phyloP scores from a whole-genome alignment of 192 early-diverging fungal genomes.

The Tieghemiomyces parasiticus region DNA sequence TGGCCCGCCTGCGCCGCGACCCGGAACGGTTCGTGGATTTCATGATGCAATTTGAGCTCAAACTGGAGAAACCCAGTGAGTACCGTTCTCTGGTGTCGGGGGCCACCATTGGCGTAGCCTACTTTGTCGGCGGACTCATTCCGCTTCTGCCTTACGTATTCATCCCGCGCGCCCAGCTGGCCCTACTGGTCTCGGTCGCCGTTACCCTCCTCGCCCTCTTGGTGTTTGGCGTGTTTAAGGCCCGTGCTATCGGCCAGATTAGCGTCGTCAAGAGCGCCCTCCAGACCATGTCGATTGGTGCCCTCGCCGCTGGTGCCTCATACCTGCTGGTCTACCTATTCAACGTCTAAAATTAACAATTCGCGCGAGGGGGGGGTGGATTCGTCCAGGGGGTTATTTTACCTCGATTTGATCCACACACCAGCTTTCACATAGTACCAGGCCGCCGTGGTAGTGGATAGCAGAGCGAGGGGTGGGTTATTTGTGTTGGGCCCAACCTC shows the following conservation, averaged over 20 bases:
- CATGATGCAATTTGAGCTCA: conserved; percentile 57
- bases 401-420: too few species aligned
- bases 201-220: conserved; percentile 35
- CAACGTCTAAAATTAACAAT: neutral
- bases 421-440: too few species aligned
- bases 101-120: conserved; percentile 38
- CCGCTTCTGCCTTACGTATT: conserved; percentile 45
- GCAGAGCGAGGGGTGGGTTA: too few species aligned
- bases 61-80: conserved; percentile 38
- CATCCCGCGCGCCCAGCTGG: conserved; percentile 19
- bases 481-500: too few species aligned
- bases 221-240: conserved; percentile 45
- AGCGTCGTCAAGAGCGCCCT: conserved; percentile 22
- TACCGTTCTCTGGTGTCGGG: conserved; percentile 39
- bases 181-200: conserved; percentile 32
- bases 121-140: conserved; percentile 48
- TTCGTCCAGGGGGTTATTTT: too few species aligned
- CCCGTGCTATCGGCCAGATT: conserved; percentile 25
- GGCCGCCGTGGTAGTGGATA: too few species aligned
- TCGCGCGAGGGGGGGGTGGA: too few species aligned
- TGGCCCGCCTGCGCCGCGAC: conserved; percentile 30
- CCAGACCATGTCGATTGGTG: conserved; percentile 30
- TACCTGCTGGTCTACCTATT: conserved; percentile 11
- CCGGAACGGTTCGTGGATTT: conserved; percentile 48
- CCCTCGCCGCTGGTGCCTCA: conserved; percentile 27